These are phyloP conservation scores for Fulvia fulva DNA, from an alignment of 2,329 filamentous ascomycete species.

Conservation along the genomic window DNA sequence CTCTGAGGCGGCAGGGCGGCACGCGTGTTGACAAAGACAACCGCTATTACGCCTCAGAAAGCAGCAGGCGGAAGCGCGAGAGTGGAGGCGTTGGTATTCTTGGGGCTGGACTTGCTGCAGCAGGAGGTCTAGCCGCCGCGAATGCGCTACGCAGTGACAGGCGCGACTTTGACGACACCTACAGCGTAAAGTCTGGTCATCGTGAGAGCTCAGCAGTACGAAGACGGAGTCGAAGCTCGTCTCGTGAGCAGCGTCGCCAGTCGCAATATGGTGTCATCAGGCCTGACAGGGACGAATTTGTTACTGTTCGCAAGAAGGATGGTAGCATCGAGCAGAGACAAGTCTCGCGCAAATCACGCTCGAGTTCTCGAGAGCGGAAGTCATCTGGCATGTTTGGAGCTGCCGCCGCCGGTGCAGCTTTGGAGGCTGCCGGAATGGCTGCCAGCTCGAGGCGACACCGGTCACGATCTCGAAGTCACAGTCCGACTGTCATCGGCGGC, in stretches of 20 bases:
- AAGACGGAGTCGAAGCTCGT: conserved; percentile 30
- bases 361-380: conserved; percentile 34
- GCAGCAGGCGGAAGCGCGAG: conserved; percentile 41
- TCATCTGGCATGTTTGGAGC: conserved; percentile 13
- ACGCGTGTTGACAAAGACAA: conserved; percentile 56
- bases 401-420: conserved; percentile 25
- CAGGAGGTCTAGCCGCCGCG: conserved; percentile 50
- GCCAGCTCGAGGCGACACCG: conserved; percentile 23
- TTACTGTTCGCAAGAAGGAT: conserved; percentile 30
- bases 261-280: conserved; percentile 27
- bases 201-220: conserved; percentile 34
- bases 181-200: conserved; percentile 55
- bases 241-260: conserved; percentile 29
- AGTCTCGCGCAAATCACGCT: conserved; percentile 23
- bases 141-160: conserved; percentile 51
- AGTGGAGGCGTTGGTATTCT: conserved; percentile 46
- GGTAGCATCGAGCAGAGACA: conserved; percentile 28
- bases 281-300: conserved; percentile 17
- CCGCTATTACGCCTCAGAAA: conserved; percentile 54
- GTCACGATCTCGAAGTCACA: conserved; percentile 38
- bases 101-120: conserved; percentile 52
- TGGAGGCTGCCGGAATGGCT: conserved; percentile 23
- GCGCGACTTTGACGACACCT: conserved; percentile 57
- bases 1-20: conserved; percentile 25
- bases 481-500: background rate